Base-by-base conservation (phyloP, 2,329 filamentous ascomycete species). In the Colletotrichum agaves region DNA sequence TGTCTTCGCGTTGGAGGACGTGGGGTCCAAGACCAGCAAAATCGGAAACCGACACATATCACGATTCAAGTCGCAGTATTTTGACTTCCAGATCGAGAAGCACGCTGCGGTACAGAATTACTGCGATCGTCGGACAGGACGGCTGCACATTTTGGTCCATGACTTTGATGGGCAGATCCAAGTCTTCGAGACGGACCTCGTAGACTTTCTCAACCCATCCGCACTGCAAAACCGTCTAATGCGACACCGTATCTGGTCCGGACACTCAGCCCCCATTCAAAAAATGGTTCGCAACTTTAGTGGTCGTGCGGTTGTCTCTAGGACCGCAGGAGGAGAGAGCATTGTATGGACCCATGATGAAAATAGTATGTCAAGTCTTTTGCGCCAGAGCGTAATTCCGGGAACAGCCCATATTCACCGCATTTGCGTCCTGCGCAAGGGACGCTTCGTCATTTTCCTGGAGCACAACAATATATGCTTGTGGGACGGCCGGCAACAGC, bases 1-100 rank as follows among this genome's bases (percentile, higher is more conserved):
- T 44, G 93, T 93, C 0, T 98, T 95, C 93, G 95, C 93, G 0
- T 81, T 99, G 63, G 94, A 98, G 77, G 94, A 95, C 74, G 87
- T 97, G 19, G 91, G 91, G 39, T 90, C 88, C 73, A 93, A 90
- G 74, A 82, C 85, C 35, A 88, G 87, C 71, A 88, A 87, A 67
- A 84, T 86, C 4, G 84, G 88, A 31, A 89, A 90, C 69, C 87
- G 95, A n/a, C 97, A 96, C 74, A 90, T 98, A 72, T 89, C 93
- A 1, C 92, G 97, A 74, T 87, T 94, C 27, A 88, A 92, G 73
- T 85, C 85, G 1, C 75, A 80, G 17, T 80, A 85, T 61, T 81
- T 90, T 41, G 81, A 84, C 41, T 83, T 84, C 49, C n/a, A 76
- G 74, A 11, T 71, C 70, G 41, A 50, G 10, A 17, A 63, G 21